A percentile compares a stretch with the other conserved stretches of the same genome.
phyloP scores from a whole-genome alignment of 306 rosid species.

The Coriaria nepalensis region DNA sequence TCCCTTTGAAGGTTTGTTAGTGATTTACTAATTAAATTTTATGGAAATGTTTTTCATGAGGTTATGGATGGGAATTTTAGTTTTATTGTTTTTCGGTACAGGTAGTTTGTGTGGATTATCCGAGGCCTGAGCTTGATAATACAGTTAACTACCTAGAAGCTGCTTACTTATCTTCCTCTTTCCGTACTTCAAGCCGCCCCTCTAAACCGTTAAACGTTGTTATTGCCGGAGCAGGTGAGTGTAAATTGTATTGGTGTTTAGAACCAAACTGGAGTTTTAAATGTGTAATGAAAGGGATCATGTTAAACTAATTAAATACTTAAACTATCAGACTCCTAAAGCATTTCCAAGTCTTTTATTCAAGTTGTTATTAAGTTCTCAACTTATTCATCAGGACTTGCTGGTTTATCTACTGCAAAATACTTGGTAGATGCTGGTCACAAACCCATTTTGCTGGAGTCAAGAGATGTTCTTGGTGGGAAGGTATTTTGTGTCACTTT shows the following conservation, averaged over 20 bases:
- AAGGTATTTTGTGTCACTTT: too few relatives aligned
- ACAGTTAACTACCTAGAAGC: conserved; percentile 78
- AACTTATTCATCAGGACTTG: conserved; percentile 64
- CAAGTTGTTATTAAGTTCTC: too few relatives aligned
- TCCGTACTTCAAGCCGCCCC: conserved; percentile 58
- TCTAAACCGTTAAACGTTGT: conserved; percentile 55
- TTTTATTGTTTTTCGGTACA: conserved; percentile 8
- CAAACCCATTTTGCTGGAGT: conserved; percentile 75
- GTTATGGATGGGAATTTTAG: conserved; percentile 9
- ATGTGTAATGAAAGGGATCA: too few relatives aligned
- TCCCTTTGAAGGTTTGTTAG: conserved; percentile 38
- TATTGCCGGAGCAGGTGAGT: conserved; percentile 89
- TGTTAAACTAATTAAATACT: too few relatives aligned
- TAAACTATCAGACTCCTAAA: too few relatives aligned
- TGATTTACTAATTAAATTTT: not conserved
- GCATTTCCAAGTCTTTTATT: too few relatives aligned
- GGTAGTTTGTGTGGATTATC: conserved; percentile 77
- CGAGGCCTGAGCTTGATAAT: conserved; percentile 71
- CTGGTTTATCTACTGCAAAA: conserved; percentile 92
- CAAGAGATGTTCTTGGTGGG: conserved; percentile 97
- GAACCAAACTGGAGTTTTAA: too few relatives aligned
- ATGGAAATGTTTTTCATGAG: not conserved
- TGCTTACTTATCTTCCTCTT: conserved; percentile 64
- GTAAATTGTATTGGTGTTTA: too few relatives aligned
- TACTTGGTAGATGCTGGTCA: conserved; percentile 99